Evolutionary conservation across 176 grass and related monocot genomes (phyloP).

Genomic region (Luzula sylvatica): DNA sequence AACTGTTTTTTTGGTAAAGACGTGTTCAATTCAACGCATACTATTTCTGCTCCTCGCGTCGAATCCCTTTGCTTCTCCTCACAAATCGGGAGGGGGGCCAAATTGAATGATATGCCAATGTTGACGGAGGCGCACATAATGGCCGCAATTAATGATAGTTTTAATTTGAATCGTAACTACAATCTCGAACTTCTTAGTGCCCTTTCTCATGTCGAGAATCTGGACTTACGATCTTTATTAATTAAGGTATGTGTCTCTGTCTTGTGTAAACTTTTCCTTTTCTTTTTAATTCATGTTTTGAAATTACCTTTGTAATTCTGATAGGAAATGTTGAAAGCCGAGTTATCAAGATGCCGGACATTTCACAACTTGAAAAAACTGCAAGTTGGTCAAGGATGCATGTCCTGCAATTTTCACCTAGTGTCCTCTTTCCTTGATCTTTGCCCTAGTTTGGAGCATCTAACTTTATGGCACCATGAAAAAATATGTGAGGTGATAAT

Average conservation of each 20-base stretch:
- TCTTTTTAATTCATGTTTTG: not conserved
- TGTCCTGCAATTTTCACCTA: too few species aligned
- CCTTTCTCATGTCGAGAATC: not conserved
- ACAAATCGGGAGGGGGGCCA: not conserved
- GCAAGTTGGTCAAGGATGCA: too few species aligned
- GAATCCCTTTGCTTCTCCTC: not conserved
- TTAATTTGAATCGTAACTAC: not conserved
- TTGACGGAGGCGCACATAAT: not conserved
- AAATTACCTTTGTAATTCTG: not conserved
- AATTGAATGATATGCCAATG: not conserved
- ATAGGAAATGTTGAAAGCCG: not conserved
- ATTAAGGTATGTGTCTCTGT: not conserved
- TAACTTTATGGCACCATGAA: not conserved
- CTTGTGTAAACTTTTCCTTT: not conserved
- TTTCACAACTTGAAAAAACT: too few species aligned
- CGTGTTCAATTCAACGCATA: not conserved
- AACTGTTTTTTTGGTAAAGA: not conserved
- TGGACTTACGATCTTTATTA: not conserved
- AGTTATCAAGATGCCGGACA: too few species aligned
- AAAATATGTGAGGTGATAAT: not conserved
- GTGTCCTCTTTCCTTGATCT: too few species aligned
- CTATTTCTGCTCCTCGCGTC: conserved; percentile 1
- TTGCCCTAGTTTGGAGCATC: too few species aligned
- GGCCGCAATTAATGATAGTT: not conserved
- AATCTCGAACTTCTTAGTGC: not conserved